A percentile compares a stretch with the other conserved stretches of the same genome.
Conservation (phyloP, 352 stramenopile species). For the Globisporangium lucens region DNA sequence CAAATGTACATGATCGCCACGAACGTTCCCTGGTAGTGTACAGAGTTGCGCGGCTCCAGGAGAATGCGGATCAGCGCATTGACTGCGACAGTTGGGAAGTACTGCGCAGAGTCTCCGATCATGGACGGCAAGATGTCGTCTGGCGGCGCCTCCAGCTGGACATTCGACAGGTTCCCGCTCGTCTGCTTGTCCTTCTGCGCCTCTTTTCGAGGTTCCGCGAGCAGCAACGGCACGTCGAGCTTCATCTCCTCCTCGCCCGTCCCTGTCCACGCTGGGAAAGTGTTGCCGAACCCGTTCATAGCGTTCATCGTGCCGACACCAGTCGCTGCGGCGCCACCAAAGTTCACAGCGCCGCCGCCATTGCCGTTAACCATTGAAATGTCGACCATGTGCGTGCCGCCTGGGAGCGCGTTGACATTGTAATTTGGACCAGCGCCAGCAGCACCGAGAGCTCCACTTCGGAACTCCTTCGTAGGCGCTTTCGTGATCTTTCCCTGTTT, state of each 20-base stretch:
- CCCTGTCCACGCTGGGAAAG: conserved; percentile 14
- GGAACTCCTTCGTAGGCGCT: conserved; percentile 71
- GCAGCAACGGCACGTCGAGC: conserved; percentile 43
- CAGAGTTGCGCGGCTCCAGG: conserved; percentile 93
- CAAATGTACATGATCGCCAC: conserved; percentile 99
- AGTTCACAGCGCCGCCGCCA: conserved; percentile 19
- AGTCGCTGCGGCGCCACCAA: conserved; percentile 25
- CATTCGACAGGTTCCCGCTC: conserved; percentile 58
- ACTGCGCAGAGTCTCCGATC: conserved; percentile 88
- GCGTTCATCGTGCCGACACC: conserved; percentile 23
- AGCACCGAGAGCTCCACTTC: conserved; percentile 37
- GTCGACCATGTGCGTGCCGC: conserved; percentile 17
- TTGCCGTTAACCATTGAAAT: conserved; percentile 21
- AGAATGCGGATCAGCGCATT: conserved; percentile 98
- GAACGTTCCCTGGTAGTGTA: conserved; percentile 97
- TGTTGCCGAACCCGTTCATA: conserved; percentile 13
- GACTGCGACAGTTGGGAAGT: conserved; percentile 96
- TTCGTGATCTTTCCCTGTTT: conserved; percentile 74
- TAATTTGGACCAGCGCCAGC: conserved; percentile 26
- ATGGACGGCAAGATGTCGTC: conserved; percentile 81
- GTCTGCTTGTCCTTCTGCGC: conserved; percentile 71
- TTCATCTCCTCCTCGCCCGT: conserved; percentile 47
- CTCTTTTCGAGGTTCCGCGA: conserved; percentile 52
- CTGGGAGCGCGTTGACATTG: conserved; percentile 15
- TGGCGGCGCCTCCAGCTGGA: conserved; percentile 60